Percentiles rank a stretch among this genome's conserved stretches.
Evolutionary conservation across 2,329 filamentous ascomycete species (phyloP).

Genomic region (Diplodia mutila): DNA sequence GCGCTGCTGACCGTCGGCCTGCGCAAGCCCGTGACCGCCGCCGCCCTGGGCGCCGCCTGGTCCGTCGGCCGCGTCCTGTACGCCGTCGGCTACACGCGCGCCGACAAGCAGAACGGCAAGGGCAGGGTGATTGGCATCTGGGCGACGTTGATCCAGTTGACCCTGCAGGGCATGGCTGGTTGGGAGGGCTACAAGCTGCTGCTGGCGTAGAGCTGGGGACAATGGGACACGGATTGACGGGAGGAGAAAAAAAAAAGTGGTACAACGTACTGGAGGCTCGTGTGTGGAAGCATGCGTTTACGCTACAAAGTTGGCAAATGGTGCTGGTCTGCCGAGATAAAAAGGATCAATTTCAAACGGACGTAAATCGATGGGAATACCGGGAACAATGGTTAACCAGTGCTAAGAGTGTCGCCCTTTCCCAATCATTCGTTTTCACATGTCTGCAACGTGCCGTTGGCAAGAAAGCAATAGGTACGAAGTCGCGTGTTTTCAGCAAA

Average conservation of each 20-base stretch:
- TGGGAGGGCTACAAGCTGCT: conserved; percentile 12
- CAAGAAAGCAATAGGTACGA: background rate
- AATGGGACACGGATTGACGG: background rate
- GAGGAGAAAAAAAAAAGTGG: background rate
- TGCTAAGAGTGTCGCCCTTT: background rate
- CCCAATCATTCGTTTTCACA: no score
- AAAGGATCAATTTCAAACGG: background rate
- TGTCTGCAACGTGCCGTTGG: background rate
- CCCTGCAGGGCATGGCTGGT: conserved; percentile 20
- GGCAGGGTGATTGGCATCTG: conserved; percentile 39
- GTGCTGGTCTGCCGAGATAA: background rate
- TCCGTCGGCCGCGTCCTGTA: conserved; percentile 55
- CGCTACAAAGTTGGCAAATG: background rate
- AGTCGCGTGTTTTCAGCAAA: background rate
- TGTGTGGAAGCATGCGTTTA: background rate
- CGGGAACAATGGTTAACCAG: background rate
- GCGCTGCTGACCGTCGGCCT: conserved; percentile 59
- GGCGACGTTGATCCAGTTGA: background rate
- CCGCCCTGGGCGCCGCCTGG: conserved; percentile 56
- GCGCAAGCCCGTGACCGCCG: conserved; percentile 54
- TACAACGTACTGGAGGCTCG: background rate
- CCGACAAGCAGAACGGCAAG: conserved; percentile 45
- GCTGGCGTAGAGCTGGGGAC: background rate
- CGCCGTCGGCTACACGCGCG: conserved; percentile 50
- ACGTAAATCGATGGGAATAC: background rate